Evolutionary conservation across 129 eudicot genomes (phyloP).

Genomic region (Flaveria robusta): DNA sequence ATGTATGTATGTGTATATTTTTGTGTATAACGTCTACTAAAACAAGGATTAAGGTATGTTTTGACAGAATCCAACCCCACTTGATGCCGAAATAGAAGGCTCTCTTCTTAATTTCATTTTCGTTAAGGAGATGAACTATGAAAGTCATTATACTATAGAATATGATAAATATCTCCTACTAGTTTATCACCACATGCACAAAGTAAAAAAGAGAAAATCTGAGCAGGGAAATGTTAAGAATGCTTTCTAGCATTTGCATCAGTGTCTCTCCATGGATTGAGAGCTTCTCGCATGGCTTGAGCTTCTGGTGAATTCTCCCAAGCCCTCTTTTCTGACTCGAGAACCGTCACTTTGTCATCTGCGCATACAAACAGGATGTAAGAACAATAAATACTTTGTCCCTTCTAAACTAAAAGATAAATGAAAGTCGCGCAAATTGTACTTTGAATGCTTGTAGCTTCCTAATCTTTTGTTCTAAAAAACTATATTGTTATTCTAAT

Average conservation of each 20-base stretch:
- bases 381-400: not conserved
- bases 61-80: too few species aligned
- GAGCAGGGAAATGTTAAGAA: constrained; percentile 28
- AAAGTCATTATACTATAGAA: not conserved
- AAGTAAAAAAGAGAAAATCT: constrained; percentile 18
- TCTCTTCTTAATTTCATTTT: not conserved
- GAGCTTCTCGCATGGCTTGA: constrained; percentile 82
- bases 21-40: too few species aligned
- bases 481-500: not conserved
- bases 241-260: constrained; percentile 46
- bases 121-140: not conserved
- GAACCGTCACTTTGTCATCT: constrained; percentile 89
- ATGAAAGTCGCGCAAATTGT: not conserved
- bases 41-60: too few species aligned
- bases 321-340: constrained; percentile 85
- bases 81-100: too few species aligned
- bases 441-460: not conserved
- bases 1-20: too few species aligned
- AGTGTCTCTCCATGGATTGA: constrained; percentile 82
- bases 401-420: not conserved
- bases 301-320: constrained; percentile 93
- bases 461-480: not conserved
- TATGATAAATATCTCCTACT: not conserved
- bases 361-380: constrained; percentile 23
- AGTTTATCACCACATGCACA: constrained; percentile 6